Evolutionary conservation across 106 monocot species (phyloP), one percentile per base, ranked within the genome.

Genomic region (Alisma plantagoaquatica): DNA sequence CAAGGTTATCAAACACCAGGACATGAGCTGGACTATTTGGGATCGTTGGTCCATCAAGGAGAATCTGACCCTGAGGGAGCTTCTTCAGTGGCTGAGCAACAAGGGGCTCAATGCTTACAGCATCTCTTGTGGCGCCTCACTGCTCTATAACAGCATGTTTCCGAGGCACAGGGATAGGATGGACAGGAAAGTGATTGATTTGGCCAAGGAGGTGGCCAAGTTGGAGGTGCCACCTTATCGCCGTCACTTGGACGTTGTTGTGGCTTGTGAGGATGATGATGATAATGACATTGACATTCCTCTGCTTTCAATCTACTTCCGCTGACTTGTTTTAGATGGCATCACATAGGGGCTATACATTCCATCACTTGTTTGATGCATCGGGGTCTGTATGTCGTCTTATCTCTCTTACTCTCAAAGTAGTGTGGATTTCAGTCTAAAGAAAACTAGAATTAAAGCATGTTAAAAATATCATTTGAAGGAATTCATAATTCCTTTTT

Each of bases 141-240:
- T 96, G 33, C 75, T 96, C 16, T 88, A 84, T 71, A 88, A 88
- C 50, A 88, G 72, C 60, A 73, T 88, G 88, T 84, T 87, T 38
- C 75, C 81, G 1, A 75, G 70, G 57, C 94, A 96, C 70, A 73
- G 53, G 68, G 81, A 84, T 23, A 62, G 94, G 55, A 60, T 96
- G 70, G 73, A 77, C 56, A 84, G 60, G 64, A 96, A 84, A 70
- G 61, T 84, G 3, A 70, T 68, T 0, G 88, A 96, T 18, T 20
- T 88, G 18, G 84, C 78, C 6, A 77, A 50, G 62, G 78, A 81
- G 31, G 75, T 88, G 27, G 77, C 94, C 0, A 84, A 76, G 70
- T 29, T 88, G 27, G 81, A 78, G 21, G 46, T 96, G 23, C 88
- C 84, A 0, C 23, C 71, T 0, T 75, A 81, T 17, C 62, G 84